Evolutionary conservation across 176 grass and related monocot species (phyloP), one percentile per base, ranked within the genome.

Genomic region (Triticum turgidum): DNA sequence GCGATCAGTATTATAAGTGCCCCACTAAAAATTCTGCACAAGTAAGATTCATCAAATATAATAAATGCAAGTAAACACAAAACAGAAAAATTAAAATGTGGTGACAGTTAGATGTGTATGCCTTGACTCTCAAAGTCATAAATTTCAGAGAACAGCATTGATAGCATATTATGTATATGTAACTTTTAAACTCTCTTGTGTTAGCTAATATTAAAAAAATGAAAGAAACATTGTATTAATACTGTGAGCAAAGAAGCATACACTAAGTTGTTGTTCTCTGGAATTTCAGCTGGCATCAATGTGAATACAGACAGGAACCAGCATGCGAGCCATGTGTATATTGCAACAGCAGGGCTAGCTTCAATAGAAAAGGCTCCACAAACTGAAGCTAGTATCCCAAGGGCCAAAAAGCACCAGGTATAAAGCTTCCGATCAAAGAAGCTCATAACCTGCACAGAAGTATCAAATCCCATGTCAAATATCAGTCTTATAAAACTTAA

Each of bases 211-310:
- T 39, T 25, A 29, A 84, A 6, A 59, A 79, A 82, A 82, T 56
- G 33, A 56, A 77, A 77, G 38, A 33, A 69, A 79, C 68, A 52
- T n/a, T 42, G 37, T 24, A 86, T 74, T 15, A 75, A 72, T 72
- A 20, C 5, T 65, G 24, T 85, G 14, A 77, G 39, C 11, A 72
- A 93, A 81, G 75, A 83, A 91, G 44, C 83, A 85, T 93, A 98
- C 96, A 98, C 93, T 74, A 98, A 93, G 83, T 87, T 91, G 77
- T 93, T 98, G 82, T 98, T 95, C 87, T 98, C 93, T 76, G 96
- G 96, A 82, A 98, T 95, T 95, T 95, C 96, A 77, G 96, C 96
- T 64, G 96, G 93, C 96, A 98, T 95, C 92, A 95, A 89, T 87
- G 96, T 98, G 89, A 98, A 98, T 73, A 91, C 64, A 66, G 96